Conservation (phyloP, 2,329 filamentous ascomycete genomes). For the Colletotrichum liriopes region DNA sequence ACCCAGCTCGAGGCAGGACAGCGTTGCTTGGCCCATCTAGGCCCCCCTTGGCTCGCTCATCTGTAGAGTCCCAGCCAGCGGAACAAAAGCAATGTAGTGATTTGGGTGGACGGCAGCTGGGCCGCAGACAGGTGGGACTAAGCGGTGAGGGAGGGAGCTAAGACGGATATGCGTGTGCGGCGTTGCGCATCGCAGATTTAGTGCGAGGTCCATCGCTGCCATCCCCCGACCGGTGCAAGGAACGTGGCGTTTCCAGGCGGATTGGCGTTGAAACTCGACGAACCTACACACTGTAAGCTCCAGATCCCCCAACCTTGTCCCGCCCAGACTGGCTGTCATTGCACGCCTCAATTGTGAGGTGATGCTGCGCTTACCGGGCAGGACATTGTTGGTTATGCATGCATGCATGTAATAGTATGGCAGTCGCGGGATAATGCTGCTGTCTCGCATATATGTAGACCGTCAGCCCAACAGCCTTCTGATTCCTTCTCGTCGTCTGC, state of each 20-base stretch:
- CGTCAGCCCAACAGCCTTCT: slow-evolving; percentile 23
- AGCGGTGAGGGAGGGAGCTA: slow-evolving; percentile 42
- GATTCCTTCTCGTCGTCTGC: neutral
- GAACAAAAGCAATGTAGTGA: slow-evolving; percentile 20
- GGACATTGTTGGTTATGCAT: slow-evolving; percentile 1
- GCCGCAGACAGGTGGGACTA: slow-evolving; percentile 22
- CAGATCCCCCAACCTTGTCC: slow-evolving; percentile 26
- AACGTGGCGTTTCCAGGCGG: slow-evolving; percentile 38
- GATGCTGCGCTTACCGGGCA: slow-evolving; percentile 17
- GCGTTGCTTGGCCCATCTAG: slow-evolving; percentile 36
- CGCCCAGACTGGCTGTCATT: slow-evolving; percentile 10
- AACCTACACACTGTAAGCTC: slow-evolving; percentile 35
- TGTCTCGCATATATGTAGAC: slow-evolving; percentile 22
- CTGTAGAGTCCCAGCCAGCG: slow-evolving; percentile 38
- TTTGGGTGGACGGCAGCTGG: slow-evolving; percentile 26
- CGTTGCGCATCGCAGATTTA: slow-evolving; percentile 43
- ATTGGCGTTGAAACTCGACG: slow-evolving; percentile 34
- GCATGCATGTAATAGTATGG: slow-evolving; percentile 1
- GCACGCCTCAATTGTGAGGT: slow-evolving; percentile 30
- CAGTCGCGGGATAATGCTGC: neutral
- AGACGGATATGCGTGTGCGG: slow-evolving; percentile 43
- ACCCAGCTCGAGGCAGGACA: slow-evolving; percentile 38
- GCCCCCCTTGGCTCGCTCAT: slow-evolving; percentile 26
- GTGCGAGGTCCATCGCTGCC: slow-evolving; percentile 41
- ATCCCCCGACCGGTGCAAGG: slow-evolving; percentile 37